Evolutionary conservation across 78 protist species (phyloP).

Genomic region (Dictyostelium firmibasis): DNA sequence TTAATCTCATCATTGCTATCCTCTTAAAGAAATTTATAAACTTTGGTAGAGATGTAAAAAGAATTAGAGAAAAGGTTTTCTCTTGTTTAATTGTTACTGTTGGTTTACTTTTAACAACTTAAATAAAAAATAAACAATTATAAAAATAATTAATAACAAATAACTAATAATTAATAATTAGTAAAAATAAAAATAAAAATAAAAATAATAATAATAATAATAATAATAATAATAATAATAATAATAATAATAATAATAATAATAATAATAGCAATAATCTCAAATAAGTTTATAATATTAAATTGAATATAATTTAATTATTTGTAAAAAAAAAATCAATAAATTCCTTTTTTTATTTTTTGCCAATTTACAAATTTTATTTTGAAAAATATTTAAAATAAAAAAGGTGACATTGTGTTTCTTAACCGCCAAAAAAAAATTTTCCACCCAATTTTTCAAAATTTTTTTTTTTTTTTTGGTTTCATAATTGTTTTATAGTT

Average conservation of each 20-base stretch:
- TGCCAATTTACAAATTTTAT: too few species aligned
- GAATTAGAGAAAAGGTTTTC: slow-evolving; percentile 48
- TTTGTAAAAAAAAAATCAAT: too few species aligned
- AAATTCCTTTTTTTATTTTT: too few species aligned
- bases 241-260: not conserved
- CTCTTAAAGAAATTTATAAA: slow-evolving; percentile 23
- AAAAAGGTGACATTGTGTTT: not conserved
- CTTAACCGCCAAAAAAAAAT: not conserved
- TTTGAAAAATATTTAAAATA: too few species aligned
- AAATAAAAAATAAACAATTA: not conserved
- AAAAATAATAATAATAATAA: not conserved
- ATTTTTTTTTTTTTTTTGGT: too few species aligned
- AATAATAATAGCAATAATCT: too few species aligned
- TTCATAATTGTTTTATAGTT: not conserved
- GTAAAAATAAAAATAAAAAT: not conserved
- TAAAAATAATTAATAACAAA: not conserved
- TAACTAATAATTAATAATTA: not conserved
- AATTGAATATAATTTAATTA: not conserved
- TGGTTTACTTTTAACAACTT: slow-evolving; percentile 46
- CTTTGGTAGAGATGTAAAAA: slow-evolving; percentile 67
- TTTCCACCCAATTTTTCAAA: not conserved
- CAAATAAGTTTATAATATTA: too few species aligned
- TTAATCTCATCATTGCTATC: slow-evolving; percentile 41
- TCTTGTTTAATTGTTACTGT: slow-evolving; percentile 45
- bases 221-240: not conserved